A percentile compares a stretch with the other conserved stretches of the same genome.
phyloP scores from a whole-genome alignment of 192 early-diverging fungal genomes.

The Umbelopsis vinacea region DNA sequence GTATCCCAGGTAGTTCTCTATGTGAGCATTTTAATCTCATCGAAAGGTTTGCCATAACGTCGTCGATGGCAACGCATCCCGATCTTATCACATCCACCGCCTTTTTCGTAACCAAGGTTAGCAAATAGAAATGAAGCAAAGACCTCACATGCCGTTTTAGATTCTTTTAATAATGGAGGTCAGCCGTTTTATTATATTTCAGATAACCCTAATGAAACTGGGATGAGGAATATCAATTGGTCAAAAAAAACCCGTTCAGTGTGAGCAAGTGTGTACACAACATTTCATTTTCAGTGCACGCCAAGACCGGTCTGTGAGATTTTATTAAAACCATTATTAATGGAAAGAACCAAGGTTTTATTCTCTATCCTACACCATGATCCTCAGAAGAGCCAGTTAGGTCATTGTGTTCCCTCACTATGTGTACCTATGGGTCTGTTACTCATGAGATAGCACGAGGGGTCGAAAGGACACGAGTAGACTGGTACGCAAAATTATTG shows the following conservation, averaged over 20 bases:
- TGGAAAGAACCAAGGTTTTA: no score
- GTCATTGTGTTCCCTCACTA: no score
- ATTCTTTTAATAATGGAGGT: not conserved
- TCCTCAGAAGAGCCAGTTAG: no score
- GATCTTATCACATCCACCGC: not conserved
- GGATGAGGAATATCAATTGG: not conserved
- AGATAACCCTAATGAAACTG: not conserved
- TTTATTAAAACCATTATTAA: no score
- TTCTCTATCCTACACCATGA: no score
- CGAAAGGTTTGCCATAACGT: not conserved
- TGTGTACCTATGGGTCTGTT: not conserved
- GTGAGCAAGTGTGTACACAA: no score
- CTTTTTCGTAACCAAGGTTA: not conserved
- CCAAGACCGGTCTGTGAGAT: no score
- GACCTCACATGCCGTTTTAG: conserved; percentile 4
- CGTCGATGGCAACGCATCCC: no score
- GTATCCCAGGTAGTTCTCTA: not conserved
- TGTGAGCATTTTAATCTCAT: not conserved
- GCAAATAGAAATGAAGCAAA: not conserved
- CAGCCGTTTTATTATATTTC: no score
- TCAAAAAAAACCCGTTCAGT: no score
- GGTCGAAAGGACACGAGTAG: conserved; percentile 15
- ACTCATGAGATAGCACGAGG: conserved; percentile 19
- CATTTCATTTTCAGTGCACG: no score
- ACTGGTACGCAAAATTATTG: conserved; percentile 13